Conservation (phyloP, 169 alveolate species). For the Perkinsus olseni region DNA sequence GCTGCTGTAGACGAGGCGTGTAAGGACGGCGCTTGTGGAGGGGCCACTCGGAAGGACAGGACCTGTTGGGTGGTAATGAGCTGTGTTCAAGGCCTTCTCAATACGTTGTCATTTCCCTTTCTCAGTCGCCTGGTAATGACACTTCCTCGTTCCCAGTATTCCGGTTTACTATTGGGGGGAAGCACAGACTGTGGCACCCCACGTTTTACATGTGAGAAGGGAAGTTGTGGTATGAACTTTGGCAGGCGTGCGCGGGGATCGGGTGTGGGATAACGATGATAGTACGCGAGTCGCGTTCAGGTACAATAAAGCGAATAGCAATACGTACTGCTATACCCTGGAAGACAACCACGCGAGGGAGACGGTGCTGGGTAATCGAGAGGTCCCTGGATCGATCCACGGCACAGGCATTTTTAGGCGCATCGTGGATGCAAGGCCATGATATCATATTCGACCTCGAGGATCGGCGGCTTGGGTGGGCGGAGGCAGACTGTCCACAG, state of each 20-base stretch:
- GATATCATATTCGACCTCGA: not conserved
- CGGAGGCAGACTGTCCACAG: not conserved
- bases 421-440: not conserved
- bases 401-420: not conserved
- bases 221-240: not conserved
- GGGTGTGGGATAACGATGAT: too few species aligned
- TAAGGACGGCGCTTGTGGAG: not conserved
- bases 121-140: not conserved
- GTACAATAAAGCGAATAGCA: not conserved
- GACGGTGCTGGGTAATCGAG: not conserved
- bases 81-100: not conserved
- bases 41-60: not conserved
- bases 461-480: not conserved
- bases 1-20: not conserved
- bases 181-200: not conserved
- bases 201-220: not conserved
- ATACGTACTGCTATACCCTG: not conserved
- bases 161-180: not conserved
- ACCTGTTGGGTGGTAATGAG: not conserved
- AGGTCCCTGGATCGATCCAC: not conserved
- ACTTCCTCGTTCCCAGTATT: not conserved
- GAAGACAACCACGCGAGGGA: not conserved
- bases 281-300: not conserved
- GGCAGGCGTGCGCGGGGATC: not conserved
- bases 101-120: not conserved